Conservation (phyloP, 2,329 filamentous ascomycete genomes). For the Aquanectria penicillioides region DNA sequence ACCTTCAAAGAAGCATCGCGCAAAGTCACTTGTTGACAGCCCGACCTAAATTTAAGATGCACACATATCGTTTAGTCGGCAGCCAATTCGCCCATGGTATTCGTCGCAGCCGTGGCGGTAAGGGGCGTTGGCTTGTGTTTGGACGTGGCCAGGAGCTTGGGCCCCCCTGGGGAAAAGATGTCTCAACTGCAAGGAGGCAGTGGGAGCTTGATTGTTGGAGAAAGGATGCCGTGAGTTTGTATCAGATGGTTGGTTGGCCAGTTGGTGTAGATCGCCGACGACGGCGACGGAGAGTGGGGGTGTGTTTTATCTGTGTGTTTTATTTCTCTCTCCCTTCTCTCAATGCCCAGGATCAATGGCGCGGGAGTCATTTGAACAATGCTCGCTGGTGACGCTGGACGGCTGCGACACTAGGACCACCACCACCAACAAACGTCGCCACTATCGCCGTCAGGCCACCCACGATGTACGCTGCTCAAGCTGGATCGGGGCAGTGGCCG, state of each 20-base stretch:
- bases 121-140: conserved; percentile 2
- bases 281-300: conserved; percentile 4
- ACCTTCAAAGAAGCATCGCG: too few relatives aligned
- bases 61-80: too few relatives aligned
- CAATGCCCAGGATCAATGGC: background rate
- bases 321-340: background rate
- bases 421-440: background rate
- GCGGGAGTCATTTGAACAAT: background rate
- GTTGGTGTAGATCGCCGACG: conserved; percentile 3
- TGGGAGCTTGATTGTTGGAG: conserved; percentile 5
- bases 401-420: conserved; percentile 1
- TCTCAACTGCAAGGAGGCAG: conserved; percentile 14
- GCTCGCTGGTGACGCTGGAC: background rate
- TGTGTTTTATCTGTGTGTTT: background rate
- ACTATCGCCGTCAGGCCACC: background rate
- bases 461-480: too few relatives aligned
- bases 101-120: background rate
- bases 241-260: background rate
- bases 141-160: conserved; percentile 22
- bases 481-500: too few relatives aligned
- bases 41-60: too few relatives aligned
- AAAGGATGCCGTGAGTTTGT: background rate
- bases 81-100: background rate
- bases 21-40: too few relatives aligned
- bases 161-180: conserved; percentile 5